These are phyloP conservation scores for Camellia sinensis DNA, from an alignment of 148 eudicot genomes.

Conservation along the genomic window DNA sequence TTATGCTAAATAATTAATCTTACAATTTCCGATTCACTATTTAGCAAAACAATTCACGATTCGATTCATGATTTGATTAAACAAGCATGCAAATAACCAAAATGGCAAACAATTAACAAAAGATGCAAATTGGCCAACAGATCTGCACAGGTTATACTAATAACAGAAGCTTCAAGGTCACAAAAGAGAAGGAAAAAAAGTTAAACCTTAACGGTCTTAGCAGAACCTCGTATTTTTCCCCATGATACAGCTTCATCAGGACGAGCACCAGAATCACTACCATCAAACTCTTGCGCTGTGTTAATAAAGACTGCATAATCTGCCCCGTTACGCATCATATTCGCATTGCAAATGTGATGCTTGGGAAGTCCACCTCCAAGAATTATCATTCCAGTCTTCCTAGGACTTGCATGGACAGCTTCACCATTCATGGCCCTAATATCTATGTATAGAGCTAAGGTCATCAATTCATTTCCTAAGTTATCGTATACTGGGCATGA, in stretches of 20 bases:
- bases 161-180: not conserved
- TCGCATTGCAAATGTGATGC: constrained; percentile 88
- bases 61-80: not conserved
- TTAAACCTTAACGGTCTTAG: constrained; percentile 67
- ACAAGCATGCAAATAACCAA: not conserved
- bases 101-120: not conserved
- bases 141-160: not conserved
- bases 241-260: constrained; percentile 96
- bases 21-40: too few relatives aligned
- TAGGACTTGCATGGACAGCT: constrained; percentile 77
- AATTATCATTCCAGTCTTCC: constrained; percentile 89
- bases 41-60: too few relatives aligned
- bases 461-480: not conserved
- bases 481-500: not conserved
- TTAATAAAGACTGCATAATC: constrained; percentile 89
- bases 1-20: too few relatives aligned
- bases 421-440: constrained; percentile 77
- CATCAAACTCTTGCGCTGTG: constrained; percentile 93
- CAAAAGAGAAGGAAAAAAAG: not conserved
- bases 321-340: constrained; percentile 95
- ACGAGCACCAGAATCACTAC: constrained; percentile 92
- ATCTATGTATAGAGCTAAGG: constrained; percentile 37
- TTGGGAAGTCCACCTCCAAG: constrained; percentile 90
- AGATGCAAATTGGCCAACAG: not conserved
- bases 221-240: constrained; percentile 90